Evolutionary conservation across 306 rosid genomes (phyloP), one percentile per base, ranked within the genome.

Genomic region (Pterocarpus macrocarpus): DNA sequence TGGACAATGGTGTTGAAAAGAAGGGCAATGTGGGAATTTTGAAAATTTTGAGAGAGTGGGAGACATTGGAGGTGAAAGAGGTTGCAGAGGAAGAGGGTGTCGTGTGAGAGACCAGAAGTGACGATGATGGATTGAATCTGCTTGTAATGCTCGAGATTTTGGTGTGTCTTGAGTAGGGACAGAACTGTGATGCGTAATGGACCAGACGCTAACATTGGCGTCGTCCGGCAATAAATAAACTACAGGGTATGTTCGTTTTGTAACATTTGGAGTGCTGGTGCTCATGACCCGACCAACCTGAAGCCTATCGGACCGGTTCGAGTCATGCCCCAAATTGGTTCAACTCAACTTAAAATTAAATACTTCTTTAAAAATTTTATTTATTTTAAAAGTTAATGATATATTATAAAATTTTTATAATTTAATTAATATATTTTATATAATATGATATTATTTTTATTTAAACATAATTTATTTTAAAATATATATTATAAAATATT

Each of bases 121-220:
- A 87, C 34, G 15, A 83, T 68, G 61, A 73, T 11, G 73, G 87
- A 80, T 73, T 83, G 84, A 69, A 87, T 68, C 3, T 83, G 83
- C 14, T 80, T 86, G 52, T 64, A 75, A 70, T 79, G 71, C 0
- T 77, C 13, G 15, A 35, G 55, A 10, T 28, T 80, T 67, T 10
- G 57, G 65, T 66, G 85, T 36, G 52, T 64, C 0, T 71, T 66
- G 43, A 73, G 32, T 0, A 83, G 56, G 14, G 66, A 83, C 1
- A 64, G 9, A 4, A 83, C 32, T n/a, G 8, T 78, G 45, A 58
- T 77, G 49, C 64, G 76, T 22, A 72, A 57, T 2, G 52, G 2
- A 45, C 2, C n/a, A 0, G 28, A 33, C 35, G 13, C 4, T 8
- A 44, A 8, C 69, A 75, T 47, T 7, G 52, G 58, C 2, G n/a